phyloP scores from a whole-genome alignment of 371 early-diverging fungal genomes.

The Mortierella sp. region DNA sequence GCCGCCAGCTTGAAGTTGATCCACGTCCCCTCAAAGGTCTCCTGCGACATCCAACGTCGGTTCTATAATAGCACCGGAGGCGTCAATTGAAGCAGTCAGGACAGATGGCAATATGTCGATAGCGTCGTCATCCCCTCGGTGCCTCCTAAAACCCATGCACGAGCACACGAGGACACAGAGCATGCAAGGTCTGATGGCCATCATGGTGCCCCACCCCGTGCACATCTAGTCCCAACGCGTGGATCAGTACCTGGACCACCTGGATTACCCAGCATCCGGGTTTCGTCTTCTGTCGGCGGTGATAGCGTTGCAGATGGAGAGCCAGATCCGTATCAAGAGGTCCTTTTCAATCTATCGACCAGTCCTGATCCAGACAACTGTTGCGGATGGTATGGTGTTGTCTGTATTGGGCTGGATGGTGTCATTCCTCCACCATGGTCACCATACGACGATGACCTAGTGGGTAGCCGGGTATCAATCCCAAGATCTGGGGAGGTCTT shows the following conservation, averaged over 20 bases:
- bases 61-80: slow-evolving; percentile 38
- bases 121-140: slow-evolving; percentile 14
- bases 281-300: no score
- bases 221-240: no score
- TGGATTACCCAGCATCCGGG: no score
- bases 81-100: slow-evolving; percentile 30
- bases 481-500: neutral
- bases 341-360: neutral
- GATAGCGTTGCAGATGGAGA: no score
- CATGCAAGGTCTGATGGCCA: neutral
- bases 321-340: no score
- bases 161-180: no score
- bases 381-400: slow-evolving; percentile 45
- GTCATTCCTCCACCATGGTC: slow-evolving; percentile 37
- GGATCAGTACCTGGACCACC: no score
- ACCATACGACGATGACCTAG: slow-evolving; percentile 37
- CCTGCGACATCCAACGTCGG: slow-evolving; percentile 35
- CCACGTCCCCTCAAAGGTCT: slow-evolving; percentile 26
- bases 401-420: slow-evolving; percentile 47
- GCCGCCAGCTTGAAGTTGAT: slow-evolving; percentile 16
- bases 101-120: slow-evolving; percentile 45
- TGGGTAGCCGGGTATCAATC: slow-evolving; percentile 5
- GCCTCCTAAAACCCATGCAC: neutral
- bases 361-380: slow-evolving; percentile 29
- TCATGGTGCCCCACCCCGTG: no score